Percentiles rank a stretch among this genome's conserved stretches.
These are phyloP conservation scores for Bolboschoenoplectus hybrid DNA, from an alignment of 202 grass and related monocot genomes.

Conservation along the genomic window DNA sequence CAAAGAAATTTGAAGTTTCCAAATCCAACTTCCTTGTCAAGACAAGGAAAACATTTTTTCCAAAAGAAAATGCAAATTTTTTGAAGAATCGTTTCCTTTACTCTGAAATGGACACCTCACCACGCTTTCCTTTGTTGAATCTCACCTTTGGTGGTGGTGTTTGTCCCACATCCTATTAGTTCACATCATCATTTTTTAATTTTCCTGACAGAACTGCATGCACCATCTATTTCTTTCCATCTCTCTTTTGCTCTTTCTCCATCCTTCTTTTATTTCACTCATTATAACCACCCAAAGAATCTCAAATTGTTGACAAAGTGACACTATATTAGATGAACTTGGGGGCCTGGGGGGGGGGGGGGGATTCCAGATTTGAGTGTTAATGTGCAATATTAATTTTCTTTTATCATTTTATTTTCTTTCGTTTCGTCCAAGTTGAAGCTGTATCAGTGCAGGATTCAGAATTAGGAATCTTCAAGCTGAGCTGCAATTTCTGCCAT, in stretches of 20 bases:
- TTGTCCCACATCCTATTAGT: slow-evolving; percentile 40
- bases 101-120: slow-evolving; percentile 31
- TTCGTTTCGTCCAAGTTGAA: neutral
- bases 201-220: neutral
- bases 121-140: slow-evolving; percentile 12
- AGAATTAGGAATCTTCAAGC: slow-evolving; percentile 4
- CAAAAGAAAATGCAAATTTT: neutral
- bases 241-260: neutral
- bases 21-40: slow-evolving; percentile 16
- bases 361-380: neutral
- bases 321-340: neutral
- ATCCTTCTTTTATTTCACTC: neutral
- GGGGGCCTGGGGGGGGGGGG: neutral
- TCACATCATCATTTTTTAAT: neutral
- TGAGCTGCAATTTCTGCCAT: neutral
- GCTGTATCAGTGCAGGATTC: neutral
- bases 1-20: slow-evolving; percentile 5
- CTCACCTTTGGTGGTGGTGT: slow-evolving; percentile 36
- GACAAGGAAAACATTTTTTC: slow-evolving; percentile 1
- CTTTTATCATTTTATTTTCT: neutral
- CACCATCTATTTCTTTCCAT: neutral
- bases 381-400: neutral
- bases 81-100: slow-evolving; percentile 30
- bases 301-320: neutral
- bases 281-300: neutral